These are phyloP conservation scores for Penicillium dipodomyicola DNA, from an alignment of 495 filamentous ascomycete genomes.

Conservation along the genomic window DNA sequence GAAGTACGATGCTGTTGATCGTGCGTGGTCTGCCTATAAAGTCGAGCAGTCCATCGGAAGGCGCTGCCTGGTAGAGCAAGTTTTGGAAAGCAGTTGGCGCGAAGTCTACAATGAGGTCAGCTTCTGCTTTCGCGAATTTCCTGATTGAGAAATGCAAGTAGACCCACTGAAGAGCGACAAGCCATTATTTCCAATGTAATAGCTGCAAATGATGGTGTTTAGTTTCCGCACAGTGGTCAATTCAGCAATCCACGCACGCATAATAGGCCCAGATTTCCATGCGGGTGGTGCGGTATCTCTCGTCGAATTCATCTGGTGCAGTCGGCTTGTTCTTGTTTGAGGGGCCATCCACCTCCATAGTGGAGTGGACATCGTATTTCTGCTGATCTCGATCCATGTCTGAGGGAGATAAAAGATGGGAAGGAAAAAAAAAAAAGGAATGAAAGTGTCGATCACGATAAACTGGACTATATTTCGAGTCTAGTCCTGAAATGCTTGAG, in stretches of 20 bases:
- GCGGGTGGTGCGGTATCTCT: slow-evolving; percentile 45
- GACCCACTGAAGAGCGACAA: slow-evolving; percentile 58
- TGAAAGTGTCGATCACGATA: slow-evolving; percentile 21
- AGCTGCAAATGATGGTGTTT: slow-evolving; percentile 33
- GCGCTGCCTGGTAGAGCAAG: slow-evolving; percentile 56
- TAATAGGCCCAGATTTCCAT: slow-evolving; percentile 67
- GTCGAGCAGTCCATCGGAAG: slow-evolving; percentile 42
- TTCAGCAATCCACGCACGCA: slow-evolving; percentile 34
- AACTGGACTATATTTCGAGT: too few species aligned
- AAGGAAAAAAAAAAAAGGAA: slow-evolving; percentile 2
- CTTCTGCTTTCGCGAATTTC: neutral
- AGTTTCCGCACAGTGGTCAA: slow-evolving; percentile 16
- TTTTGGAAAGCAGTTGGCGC: slow-evolving; percentile 67
- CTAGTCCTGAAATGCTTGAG: too few species aligned
- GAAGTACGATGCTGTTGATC: slow-evolving; percentile 60
- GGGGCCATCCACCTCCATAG: slow-evolving; percentile 21
- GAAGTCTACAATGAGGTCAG: slow-evolving; percentile 43
- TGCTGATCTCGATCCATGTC: slow-evolving; percentile 19
- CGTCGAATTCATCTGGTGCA: slow-evolving; percentile 30
- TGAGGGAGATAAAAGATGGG: neutral
- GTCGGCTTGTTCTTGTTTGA: slow-evolving; percentile 17
- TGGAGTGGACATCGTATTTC: slow-evolving; percentile 17
- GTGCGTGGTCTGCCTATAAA: slow-evolving; percentile 53
- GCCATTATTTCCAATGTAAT: slow-evolving; percentile 68
- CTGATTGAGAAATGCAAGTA: too few species aligned